phyloP scores from a whole-genome alignment of 2,329 filamentous ascomycete species.

The Phoma sp. region DNA sequence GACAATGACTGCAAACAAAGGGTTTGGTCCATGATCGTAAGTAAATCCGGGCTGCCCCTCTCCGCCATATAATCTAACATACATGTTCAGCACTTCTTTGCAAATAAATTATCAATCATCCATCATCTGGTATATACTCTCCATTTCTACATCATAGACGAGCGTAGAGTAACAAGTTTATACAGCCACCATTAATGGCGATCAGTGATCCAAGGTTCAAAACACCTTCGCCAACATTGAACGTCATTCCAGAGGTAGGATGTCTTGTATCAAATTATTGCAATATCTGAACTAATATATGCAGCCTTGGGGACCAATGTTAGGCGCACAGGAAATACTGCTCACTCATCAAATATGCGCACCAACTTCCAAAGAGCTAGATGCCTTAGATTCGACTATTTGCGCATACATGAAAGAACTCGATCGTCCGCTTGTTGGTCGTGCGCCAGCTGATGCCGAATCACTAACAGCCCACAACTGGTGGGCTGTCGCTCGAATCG shows the following conservation, averaged over 20 bases:
- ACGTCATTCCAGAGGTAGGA: not conserved
- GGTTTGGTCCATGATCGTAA: constrained; percentile 11
- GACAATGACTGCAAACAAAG: constrained; percentile 5
- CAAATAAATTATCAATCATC: constrained; percentile 14
- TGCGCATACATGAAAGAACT: not conserved
- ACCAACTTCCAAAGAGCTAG: not conserved
- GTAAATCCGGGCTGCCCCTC: not conserved
- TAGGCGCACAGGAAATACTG: constrained; percentile 8
- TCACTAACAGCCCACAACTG: constrained; percentile 4
- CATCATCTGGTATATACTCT: constrained; percentile 8
- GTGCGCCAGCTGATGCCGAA: not conserved
- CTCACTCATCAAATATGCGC: not conserved
- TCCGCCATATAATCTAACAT: not conserved
- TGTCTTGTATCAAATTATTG: not conserved
- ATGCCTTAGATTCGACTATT: not conserved
- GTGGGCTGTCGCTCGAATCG: constrained; percentile 13
- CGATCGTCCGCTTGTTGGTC: constrained; percentile 1
- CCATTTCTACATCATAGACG: not conserved
- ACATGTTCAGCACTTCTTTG: constrained; percentile 3
- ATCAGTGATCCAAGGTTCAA: not conserved
- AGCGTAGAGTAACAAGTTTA: not conserved
- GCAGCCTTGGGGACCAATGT: constrained; percentile 4
- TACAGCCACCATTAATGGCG: constrained; percentile 2
- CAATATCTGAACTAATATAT: not conserved
- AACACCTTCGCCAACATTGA: not conserved